Evolutionary conservation across 352 stramenopile species (phyloP).

Genomic region (Phytophthora cajani): DNA sequence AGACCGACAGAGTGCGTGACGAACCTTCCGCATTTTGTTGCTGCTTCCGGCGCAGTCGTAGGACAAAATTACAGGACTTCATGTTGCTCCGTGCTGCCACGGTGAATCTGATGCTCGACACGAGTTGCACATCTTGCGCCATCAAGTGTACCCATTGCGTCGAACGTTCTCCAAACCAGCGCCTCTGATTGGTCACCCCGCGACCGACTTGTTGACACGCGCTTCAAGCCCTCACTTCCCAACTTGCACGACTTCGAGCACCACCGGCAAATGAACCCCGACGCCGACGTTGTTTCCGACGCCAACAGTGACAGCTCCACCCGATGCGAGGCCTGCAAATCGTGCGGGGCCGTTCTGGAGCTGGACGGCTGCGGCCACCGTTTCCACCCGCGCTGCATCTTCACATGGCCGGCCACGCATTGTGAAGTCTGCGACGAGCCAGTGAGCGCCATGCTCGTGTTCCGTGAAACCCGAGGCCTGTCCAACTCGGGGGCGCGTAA

Average conservation of each 20-base stretch:
- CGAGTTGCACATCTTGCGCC: background rate
- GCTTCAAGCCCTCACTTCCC: slow-evolving; percentile 15
- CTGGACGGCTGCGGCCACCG: slow-evolving; percentile 73
- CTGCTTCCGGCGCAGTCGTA: background rate
- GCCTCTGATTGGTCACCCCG: slow-evolving; percentile 15
- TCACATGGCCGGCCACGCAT: slow-evolving; percentile 64
- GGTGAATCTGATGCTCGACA: too few species aligned
- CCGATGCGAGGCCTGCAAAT: slow-evolving; percentile 77
- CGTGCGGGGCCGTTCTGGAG: slow-evolving; percentile 71
- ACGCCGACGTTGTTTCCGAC: background rate
- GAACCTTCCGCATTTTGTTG: background rate
- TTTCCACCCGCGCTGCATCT: slow-evolving; percentile 83
- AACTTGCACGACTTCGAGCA: slow-evolving; percentile 13
- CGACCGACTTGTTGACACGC: background rate
- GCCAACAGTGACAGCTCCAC: slow-evolving; percentile 49
- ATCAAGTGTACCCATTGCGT: background rate
- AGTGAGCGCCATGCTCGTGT: slow-evolving; percentile 53
- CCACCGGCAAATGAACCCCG: slow-evolving; percentile 4
- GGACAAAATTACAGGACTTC: background rate
- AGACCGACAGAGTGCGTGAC: background rate
- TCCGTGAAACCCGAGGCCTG: slow-evolving; percentile 50
- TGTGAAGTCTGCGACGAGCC: slow-evolving; percentile 68
- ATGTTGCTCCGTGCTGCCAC: too few species aligned
- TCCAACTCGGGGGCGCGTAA: slow-evolving; percentile 64
- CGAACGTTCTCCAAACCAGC: slow-evolving; percentile 4